Evolutionary conservation across 257 asterid genomes (phyloP).

Genomic region (Solanum pinnatisectum): DNA sequence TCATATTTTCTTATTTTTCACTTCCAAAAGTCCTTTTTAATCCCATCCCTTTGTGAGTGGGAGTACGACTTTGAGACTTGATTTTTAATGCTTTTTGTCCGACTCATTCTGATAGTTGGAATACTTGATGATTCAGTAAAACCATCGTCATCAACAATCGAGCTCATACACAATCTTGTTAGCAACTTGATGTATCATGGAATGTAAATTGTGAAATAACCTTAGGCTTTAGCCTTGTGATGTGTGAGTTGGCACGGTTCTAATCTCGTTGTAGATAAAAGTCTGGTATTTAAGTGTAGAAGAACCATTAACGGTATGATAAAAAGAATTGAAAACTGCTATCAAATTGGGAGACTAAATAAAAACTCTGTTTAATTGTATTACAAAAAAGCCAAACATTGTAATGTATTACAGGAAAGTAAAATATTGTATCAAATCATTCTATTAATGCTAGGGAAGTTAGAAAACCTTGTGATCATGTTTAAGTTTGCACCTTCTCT

Average conservation of each 20-base stretch:
- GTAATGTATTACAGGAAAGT: neutral
- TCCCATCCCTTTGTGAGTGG: neutral
- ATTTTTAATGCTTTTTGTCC: neutral
- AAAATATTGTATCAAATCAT: neutral
- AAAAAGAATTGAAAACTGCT: neutral
- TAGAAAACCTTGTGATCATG: neutral
- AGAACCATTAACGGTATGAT: neutral
- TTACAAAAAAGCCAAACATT: neutral
- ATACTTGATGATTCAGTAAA: neutral
- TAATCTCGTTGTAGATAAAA: neutral
- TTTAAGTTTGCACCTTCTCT: neutral
- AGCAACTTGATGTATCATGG: neutral
- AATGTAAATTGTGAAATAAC: neutral
- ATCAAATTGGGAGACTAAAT: neutral
- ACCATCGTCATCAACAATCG: neutral
- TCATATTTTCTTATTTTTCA: neutral
- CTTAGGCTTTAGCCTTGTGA: neutral
- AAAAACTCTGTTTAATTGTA: neutral
- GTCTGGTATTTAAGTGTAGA: neutral
- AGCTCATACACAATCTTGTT: neutral
- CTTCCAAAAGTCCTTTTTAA: neutral
- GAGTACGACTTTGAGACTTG: neutral
- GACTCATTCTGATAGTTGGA: neutral
- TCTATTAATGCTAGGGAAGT: neutral
- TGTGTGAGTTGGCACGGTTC: neutral